Evolutionary conservation across 2,329 filamentous ascomycete genomes (phyloP), one percentile per base, ranked within the genome.

Genomic region (Teratosphaeria pseudoeucalypti): DNA sequence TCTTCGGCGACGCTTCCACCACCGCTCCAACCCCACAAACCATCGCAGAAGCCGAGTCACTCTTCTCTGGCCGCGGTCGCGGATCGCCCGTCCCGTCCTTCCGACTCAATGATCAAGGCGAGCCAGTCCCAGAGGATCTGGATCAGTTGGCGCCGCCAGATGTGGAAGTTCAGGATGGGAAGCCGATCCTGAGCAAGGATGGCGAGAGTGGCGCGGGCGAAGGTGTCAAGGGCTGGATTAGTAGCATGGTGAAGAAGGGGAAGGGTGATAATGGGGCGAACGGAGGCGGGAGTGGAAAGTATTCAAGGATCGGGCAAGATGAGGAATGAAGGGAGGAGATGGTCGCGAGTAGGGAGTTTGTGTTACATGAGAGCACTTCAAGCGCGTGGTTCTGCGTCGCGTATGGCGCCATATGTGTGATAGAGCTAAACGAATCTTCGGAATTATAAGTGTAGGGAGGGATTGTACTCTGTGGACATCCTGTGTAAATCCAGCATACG

Each of bases 1-100:
- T 99, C 16, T 99, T 99, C 70, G 94, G 94, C 64, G 94, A 99
- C 73, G 89, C 92, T 39, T 94, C 89, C 29, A 92, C 90, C 2
- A 84, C 87, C 11, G 86, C 89, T 76, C 84, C 85, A 5, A 96
- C 92, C 0, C 92, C 92, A 1, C 84, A 85, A 53, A 80, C 90
- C 1, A 82, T 85, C 60, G 86, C 86, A 12, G 91, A 96, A 75
- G 85, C 86, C 9, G 90, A 89, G n/a, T 90, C 90, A 2, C 79
- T 96, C 11, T 85, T 95, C 74, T 84, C 86, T 53, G 81, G 82
- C 47, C 70, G 73, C 57, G 85, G 85, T 52, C 70, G 73, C 57
- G 85, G 85, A 52, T 96, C 92, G n/a, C 89, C 89, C 1, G 83
- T 89, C 9, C 87, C 87, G 37, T 92, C 88, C 11, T 84, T 90